Evolutionary conservation across 495 filamentous ascomycete species (phyloP), one percentile per base, ranked within the genome.

Genomic region (Penicillium soppii): DNA sequence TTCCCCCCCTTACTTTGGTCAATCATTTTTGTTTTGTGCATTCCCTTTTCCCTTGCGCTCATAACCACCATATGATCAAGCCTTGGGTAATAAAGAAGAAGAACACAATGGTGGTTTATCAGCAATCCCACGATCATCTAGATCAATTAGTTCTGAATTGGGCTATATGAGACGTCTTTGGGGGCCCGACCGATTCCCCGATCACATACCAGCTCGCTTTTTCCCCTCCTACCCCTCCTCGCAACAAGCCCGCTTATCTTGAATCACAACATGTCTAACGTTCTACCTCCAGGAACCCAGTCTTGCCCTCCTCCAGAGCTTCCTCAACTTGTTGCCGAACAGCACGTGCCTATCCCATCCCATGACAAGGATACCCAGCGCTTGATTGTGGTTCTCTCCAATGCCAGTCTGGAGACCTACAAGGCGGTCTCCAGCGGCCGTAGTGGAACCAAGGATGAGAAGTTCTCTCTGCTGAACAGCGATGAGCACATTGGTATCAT

Each of bases 401-500:
- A 97, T 80, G 94, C 94, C 42, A 97, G 94, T 62, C 80, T 98
- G 57, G 94, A 98, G 65, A 97, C 94, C 7, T 96, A 95, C 79
- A 92, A 91, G 63, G 89, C 92, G 3, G 85, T 86, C 29, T 83
- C 87, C 40, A 82, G 82, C 47, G 83, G 86, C 20, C 84, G 87
- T 48, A 79, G 75, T 54, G 85, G 85, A 32, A 74, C 81, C 51
- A 81, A 80, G 19, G 91, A 96, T 57, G 94, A 97, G 58, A 97
- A 97, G 65, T 97, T 94, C 72, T 90, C 90, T 39, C 76, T 98
- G 35, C 81, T 98, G 57, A 98, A 98, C 79, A 96, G 92, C 67
- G 94, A 98, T 60, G 94, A 98, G 73, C 94, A 98, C 66, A 98
- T 98, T 54, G 95, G 94, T 43, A 86, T 97, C 54, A 94, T 97